phyloP scores from a whole-genome alignment of 441 rosid genomes.

The Omphalea diandra region DNA sequence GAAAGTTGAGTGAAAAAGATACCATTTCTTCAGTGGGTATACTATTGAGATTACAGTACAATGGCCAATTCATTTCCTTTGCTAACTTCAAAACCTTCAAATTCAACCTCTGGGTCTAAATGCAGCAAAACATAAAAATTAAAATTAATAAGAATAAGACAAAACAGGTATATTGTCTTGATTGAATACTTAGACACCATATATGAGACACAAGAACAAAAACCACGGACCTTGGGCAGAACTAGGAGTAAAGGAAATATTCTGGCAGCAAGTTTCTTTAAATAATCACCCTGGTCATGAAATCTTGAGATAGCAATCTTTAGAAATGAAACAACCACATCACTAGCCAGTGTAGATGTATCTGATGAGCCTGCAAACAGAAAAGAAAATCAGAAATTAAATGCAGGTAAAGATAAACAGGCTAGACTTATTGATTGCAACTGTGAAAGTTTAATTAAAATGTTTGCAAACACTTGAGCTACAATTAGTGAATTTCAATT shows the following conservation, averaged over 20 bases:
- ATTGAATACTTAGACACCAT: slow-evolving; percentile 10
- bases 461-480: neutral
- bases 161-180: neutral
- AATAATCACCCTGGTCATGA: slow-evolving; percentile 40
- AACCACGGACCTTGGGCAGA: slow-evolving; percentile 54
- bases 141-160: slow-evolving; percentile 5
- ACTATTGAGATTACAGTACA: slow-evolving; percentile 53
- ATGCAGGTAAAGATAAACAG: neutral
- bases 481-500: neutral
- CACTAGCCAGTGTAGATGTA: slow-evolving; percentile 44
- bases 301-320: slow-evolving; percentile 54
- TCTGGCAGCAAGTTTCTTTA: slow-evolving; percentile 64
- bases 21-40: slow-evolving; percentile 52
- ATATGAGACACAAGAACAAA: neutral
- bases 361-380: slow-evolving; percentile 59
- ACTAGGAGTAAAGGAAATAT: slow-evolving; percentile 77
- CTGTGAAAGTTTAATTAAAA: neutral
- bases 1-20: slow-evolving; percentile 8
- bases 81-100: slow-evolving; percentile 60
- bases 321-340: slow-evolving; percentile 57
- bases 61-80: slow-evolving; percentile 62
- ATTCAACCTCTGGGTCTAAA: slow-evolving; percentile 73
- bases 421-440: neutral
- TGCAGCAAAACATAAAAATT: slow-evolving; percentile 19
- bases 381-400: slow-evolving; percentile 18